Conservation (phyloP, 2,329 filamentous ascomycete genomes). For the Sodiomyces alkalinus region DNA sequence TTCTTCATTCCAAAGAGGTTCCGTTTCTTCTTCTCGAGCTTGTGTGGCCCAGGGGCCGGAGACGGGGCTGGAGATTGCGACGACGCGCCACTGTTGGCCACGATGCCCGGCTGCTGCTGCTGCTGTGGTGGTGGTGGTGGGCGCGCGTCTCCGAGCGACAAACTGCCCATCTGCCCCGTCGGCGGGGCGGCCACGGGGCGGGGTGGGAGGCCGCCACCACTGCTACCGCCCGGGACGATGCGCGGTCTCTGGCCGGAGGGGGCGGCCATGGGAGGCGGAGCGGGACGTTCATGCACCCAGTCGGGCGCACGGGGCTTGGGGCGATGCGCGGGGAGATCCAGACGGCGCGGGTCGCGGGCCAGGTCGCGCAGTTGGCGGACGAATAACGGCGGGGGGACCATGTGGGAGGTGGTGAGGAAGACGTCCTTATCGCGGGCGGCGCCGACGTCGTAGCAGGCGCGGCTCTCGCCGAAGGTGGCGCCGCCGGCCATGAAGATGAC, state of each 20-base stretch:
- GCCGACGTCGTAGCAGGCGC: constrained; percentile 78
- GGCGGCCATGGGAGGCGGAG: constrained; percentile 29
- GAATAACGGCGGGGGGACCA: constrained; percentile 76
- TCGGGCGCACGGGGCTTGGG: constrained; percentile 71
- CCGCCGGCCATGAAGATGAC: constrained; percentile 93
- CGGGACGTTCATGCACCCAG: constrained; percentile 67
- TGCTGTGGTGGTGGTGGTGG: constrained; percentile 12
- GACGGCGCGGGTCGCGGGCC: constrained; percentile 54
- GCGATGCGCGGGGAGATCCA: constrained; percentile 69
- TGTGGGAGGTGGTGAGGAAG: constrained; percentile 81
- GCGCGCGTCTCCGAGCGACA: constrained; percentile 28
- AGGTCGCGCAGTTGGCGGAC: constrained; percentile 72
- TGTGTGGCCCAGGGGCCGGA: constrained; percentile 22
- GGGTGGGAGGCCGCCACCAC: constrained; percentile 20
- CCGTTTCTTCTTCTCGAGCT: constrained; percentile 45
- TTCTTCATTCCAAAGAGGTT: constrained; percentile 47
- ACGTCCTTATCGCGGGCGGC: constrained; percentile 61
- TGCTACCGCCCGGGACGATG: too few relatives aligned
- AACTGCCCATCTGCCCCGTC: constrained; percentile 37
- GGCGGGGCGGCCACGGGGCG: constrained; percentile 26
- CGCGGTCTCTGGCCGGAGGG: too few relatives aligned
- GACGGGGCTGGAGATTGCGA: constrained; percentile 10
- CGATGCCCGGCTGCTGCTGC: constrained; percentile 10
- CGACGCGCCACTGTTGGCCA: constrained; percentile 4
- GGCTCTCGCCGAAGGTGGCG: constrained; percentile 81